These are phyloP conservation scores for Pelargonium australe DNA, from an alignment of 441 rosid species.

Conservation along the genomic window DNA sequence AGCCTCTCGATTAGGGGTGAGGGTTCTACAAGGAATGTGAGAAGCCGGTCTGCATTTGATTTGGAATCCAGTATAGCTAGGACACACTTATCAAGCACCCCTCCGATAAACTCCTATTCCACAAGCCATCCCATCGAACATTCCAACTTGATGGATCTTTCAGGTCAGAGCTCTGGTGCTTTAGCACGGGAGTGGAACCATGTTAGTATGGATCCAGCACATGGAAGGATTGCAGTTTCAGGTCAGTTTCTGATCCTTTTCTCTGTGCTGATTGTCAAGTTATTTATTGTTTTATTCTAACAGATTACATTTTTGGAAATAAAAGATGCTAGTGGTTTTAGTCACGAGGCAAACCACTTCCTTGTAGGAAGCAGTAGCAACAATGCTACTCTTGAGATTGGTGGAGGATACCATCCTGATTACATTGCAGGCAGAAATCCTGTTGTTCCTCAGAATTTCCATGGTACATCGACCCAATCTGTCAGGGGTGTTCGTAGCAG, in stretches of 20 bases:
- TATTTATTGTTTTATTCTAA: constrained; percentile 6
- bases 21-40: constrained; percentile 66
- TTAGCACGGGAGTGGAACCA: constrained; percentile 55
- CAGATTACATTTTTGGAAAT: constrained; percentile 15
- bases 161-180: constrained; percentile 43
- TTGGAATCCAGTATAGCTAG: constrained; percentile 45
- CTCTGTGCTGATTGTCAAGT: not conserved
- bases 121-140: constrained; percentile 43
- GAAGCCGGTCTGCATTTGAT: constrained; percentile 65
- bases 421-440: constrained; percentile 42
- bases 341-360: constrained; percentile 41
- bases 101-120: constrained; percentile 36
- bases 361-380: constrained; percentile 34
- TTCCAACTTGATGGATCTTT: constrained; percentile 16
- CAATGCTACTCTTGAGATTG: constrained; percentile 36
- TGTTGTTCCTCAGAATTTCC: constrained; percentile 39
- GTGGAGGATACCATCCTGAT: constrained; percentile 44
- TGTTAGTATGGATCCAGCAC: constrained; percentile 38
- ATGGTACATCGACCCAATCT: constrained; percentile 44
- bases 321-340: constrained; percentile 54
- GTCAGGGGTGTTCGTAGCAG: constrained; percentile 43
- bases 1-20: constrained; percentile 52
- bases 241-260: constrained; percentile 25
- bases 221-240: constrained; percentile 44
- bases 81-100: constrained; percentile 38